A percentile compares a stretch with the other conserved stretches of the same genome.
phyloP scores from a whole-genome alignment of 148 eudicot genomes.

The Chenopodium berlandieri region DNA sequence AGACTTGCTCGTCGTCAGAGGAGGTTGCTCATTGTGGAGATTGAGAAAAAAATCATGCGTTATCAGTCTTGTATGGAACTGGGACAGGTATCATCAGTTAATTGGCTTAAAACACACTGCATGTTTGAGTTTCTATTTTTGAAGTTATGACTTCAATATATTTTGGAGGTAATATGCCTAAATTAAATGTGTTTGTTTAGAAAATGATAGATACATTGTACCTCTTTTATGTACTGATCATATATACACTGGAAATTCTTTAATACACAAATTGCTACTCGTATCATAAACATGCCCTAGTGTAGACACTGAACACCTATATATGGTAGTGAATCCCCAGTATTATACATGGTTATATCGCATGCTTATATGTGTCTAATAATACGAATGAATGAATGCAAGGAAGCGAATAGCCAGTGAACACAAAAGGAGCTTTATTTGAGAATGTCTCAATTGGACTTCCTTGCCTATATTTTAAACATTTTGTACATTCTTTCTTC shows the following conservation, averaged over 20 bases:
- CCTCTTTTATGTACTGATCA: neutral
- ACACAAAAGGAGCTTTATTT: neutral
- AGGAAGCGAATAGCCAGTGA: neutral
- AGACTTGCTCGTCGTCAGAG: conserved; percentile 87
- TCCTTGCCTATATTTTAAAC: too few species aligned
- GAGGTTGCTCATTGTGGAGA: conserved; percentile 83
- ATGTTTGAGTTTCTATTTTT: neutral
- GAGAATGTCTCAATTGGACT: neutral
- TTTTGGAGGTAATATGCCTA: neutral
- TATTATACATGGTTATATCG: neutral
- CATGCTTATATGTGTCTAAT: neutral
- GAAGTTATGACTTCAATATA: neutral
- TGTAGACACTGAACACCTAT: neutral
- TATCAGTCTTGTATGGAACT: conserved; percentile 65
- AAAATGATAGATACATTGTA: neutral
- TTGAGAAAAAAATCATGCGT: conserved; percentile 81
- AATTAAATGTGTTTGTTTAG: neutral
- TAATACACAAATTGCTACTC: neutral
- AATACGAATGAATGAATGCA: neutral
- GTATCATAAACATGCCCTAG: neutral
- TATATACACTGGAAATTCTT: neutral
- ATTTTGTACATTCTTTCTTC: too few species aligned
- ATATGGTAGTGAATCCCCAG: neutral
- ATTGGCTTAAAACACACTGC: neutral
- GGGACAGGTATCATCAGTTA: conserved; percentile 55